Percentiles rank a stretch among this genome's conserved stretches.
Conservation (phyloP, 148 eudicot species). For the Agrostemma githago region DNA sequence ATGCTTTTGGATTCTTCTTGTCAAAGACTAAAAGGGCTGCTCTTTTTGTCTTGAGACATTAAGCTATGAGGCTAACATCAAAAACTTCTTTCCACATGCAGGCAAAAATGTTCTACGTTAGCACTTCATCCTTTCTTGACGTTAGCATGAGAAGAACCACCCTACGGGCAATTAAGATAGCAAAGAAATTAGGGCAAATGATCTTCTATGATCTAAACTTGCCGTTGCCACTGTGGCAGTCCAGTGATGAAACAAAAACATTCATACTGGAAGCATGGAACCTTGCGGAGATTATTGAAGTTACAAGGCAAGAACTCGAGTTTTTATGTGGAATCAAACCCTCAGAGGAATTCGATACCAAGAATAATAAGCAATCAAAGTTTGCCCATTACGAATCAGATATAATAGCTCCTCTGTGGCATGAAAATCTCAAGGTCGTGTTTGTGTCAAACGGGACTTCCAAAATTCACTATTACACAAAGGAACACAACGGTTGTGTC, state of each 20-base stretch:
- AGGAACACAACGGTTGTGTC: slow-evolving; percentile 62
- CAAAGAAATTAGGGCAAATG: slow-evolving; percentile 69
- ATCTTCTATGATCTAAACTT: slow-evolving; percentile 77
- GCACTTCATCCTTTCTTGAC: slow-evolving; percentile 74
- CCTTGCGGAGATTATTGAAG: slow-evolving; percentile 79
- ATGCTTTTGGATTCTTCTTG: not conserved
- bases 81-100: slow-evolving; percentile 30
- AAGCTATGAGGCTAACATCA: slow-evolving; percentile 2
- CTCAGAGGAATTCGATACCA: slow-evolving; percentile 67
- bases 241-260: slow-evolving; percentile 61
- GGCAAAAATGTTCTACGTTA: slow-evolving; percentile 93
- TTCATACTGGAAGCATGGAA: slow-evolving; percentile 50
- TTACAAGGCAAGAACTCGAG: slow-evolving; percentile 93
- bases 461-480: slow-evolving; percentile 82
- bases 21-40: too few species aligned
- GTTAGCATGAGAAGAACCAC: slow-evolving; percentile 68
- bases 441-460: slow-evolving; percentile 95
- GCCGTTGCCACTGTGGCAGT: slow-evolving; percentile 75
- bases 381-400: slow-evolving; percentile 69
- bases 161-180: slow-evolving; percentile 57
- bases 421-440: slow-evolving; percentile 78
- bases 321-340: slow-evolving; percentile 82
- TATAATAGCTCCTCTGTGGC: slow-evolving; percentile 67
- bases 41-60: not conserved
- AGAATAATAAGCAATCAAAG: slow-evolving; percentile 51